Conservation (phyloP, 2,329 filamentous ascomycete species). For the Magnaporthiopsis incrustans region DNA sequence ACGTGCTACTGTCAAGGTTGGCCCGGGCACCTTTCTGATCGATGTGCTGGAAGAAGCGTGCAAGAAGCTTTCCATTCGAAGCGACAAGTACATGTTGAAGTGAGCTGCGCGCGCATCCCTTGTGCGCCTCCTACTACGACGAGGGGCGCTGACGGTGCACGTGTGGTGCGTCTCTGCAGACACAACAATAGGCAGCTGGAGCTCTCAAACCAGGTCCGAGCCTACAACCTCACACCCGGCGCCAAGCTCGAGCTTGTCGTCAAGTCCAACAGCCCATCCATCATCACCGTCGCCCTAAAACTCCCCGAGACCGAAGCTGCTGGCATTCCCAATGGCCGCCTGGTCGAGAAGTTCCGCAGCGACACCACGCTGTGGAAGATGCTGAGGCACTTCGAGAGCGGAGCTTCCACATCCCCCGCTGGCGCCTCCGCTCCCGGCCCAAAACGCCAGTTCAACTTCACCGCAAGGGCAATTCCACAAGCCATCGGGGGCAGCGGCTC, state of each 20-base stretch:
- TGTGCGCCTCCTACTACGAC: constrained; percentile 4
- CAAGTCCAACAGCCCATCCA: constrained; percentile 75
- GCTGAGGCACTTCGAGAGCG: constrained; percentile 72
- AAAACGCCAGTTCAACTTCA: constrained; percentile 63
- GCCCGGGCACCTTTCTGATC: constrained; percentile 69
- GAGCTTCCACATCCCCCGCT: constrained; percentile 1
- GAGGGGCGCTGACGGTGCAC: background rate
- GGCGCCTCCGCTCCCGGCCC: constrained; percentile 32
- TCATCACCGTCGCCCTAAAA: constrained; percentile 83
- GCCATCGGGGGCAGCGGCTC: constrained; percentile 45
- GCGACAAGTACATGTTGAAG: constrained; percentile 76
- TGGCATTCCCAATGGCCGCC: constrained; percentile 54
- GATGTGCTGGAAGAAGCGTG: constrained; percentile 87
- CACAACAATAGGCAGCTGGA: constrained; percentile 81
- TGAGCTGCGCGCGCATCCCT: constrained; percentile 28
- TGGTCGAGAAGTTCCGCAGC: constrained; percentile 81
- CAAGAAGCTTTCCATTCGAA: constrained; percentile 64
- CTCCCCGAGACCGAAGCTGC: constrained; percentile 62
- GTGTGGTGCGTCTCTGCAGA: constrained; percentile 31
- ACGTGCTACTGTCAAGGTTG: constrained; percentile 74
- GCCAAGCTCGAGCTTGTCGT: constrained; percentile 90
- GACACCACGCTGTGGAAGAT: constrained; percentile 85
- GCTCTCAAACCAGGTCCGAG: constrained; percentile 74
- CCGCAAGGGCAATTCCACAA: constrained; percentile 67
- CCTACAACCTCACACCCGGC: constrained; percentile 73